Conservation (phyloP, 768 basidiomycete genomes). For the Mycena rebaudengoi region DNA sequence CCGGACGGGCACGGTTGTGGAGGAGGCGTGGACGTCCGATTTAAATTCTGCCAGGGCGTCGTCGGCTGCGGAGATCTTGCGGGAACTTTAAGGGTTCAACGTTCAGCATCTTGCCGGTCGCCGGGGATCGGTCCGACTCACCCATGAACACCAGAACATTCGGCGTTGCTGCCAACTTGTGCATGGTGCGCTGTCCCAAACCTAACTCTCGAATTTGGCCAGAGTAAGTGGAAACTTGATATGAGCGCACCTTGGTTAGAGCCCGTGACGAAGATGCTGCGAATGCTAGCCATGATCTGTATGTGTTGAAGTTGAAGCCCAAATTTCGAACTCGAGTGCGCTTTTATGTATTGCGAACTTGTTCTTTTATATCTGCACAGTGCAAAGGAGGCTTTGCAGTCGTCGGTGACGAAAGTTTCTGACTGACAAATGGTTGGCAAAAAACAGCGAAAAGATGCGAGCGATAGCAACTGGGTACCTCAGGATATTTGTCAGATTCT, state of each 20-base stretch:
- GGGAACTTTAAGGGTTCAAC: constrained; percentile 6
- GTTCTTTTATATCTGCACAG: too few relatives aligned
- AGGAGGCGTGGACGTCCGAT: background rate
- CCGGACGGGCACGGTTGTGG: constrained; percentile 10
- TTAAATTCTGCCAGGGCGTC: constrained; percentile 9
- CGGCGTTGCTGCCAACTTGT: background rate
- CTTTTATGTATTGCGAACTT: constrained; percentile 60
- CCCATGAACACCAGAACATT: constrained; percentile 6
- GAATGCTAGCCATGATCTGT: too few relatives aligned
- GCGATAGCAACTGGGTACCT: too few relatives aligned
- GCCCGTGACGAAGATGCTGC: constrained; percentile 11
- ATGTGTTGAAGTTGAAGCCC: too few relatives aligned
- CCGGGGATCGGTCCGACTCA: background rate
- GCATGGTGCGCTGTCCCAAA: constrained; percentile 5
- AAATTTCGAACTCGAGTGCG: too few relatives aligned
- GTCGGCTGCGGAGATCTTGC: constrained; percentile 9
- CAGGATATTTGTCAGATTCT: too few relatives aligned
- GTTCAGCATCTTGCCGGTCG: too few relatives aligned
- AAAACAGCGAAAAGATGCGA: too few relatives aligned
- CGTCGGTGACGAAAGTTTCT: too few relatives aligned
- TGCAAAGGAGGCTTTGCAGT: too few relatives aligned
- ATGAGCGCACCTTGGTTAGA: constrained; percentile 22
- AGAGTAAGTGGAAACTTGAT: background rate
- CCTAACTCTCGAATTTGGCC: background rate
- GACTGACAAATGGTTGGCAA: too few relatives aligned